Conservation (phyloP, 345 rosid genomes). For the Erysimum cheiranthoides region DNA sequence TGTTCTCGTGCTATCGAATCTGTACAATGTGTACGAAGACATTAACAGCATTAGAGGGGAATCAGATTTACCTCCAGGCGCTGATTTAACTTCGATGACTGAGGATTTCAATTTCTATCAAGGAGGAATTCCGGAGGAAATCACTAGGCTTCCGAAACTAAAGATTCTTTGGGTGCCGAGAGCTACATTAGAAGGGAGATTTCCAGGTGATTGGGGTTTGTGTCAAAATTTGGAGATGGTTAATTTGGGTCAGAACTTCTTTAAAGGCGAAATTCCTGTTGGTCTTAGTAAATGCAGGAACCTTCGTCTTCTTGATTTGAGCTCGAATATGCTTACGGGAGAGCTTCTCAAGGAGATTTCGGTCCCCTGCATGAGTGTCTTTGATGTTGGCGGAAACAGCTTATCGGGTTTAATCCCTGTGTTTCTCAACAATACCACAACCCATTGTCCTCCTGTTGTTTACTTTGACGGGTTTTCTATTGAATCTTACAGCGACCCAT, state of each 20-base stretch:
- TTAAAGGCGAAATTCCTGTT: constrained; percentile 61
- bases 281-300: constrained; percentile 67
- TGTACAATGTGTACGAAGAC: constrained; percentile 55
- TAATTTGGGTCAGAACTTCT: constrained; percentile 76
- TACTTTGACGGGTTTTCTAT: constrained; percentile 43
- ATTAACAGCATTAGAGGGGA: constrained; percentile 49
- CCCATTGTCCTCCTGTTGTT: constrained; percentile 55
- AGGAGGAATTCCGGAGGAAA: constrained; percentile 68
- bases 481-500: constrained; percentile 43
- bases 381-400: constrained; percentile 71
- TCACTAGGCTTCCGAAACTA: constrained; percentile 69
- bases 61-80: constrained; percentile 43
- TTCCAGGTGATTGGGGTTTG: constrained; percentile 72
- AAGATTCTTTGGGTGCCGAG: constrained; percentile 89
- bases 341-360: constrained; percentile 59
- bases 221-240: constrained; percentile 82
- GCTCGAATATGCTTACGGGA: constrained; percentile 68
- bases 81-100: constrained; percentile 46
- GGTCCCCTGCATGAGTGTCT: constrained; percentile 86
- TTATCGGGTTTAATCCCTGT: constrained; percentile 76
- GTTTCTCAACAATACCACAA: constrained; percentile 47
- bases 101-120: constrained; percentile 83
- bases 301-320: constrained; percentile 72
- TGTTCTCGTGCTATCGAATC: constrained; percentile 76
- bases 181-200: constrained; percentile 68